Conservation (phyloP, 78 protist species). For the Dictyostelium brefeldianum region DNA sequence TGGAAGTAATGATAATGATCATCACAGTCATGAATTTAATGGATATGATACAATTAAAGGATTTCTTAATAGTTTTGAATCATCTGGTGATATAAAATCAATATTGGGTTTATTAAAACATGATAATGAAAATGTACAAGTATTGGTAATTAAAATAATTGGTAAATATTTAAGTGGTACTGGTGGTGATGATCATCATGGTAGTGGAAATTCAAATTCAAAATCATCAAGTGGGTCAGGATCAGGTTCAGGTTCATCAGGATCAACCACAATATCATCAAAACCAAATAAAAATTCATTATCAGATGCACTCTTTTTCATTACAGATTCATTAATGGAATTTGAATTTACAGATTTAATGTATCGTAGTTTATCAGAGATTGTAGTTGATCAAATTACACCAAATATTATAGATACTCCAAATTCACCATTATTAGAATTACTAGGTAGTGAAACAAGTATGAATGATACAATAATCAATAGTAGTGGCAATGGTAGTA, state of each 20-base stretch:
- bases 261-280: not conserved
- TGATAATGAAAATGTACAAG: conserved; percentile 62
- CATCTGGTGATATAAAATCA: conserved; percentile 50
- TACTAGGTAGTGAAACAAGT: conserved; percentile 27
- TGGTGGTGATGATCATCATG: not conserved
- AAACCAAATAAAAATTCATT: not conserved
- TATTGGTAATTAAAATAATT: conserved; percentile 61
- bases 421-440: conserved; percentile 44
- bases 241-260: not conserved
- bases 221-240: not conserved
- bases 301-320: not conserved
- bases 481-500: not conserved
- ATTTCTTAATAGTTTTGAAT: conserved; percentile 50
- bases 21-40: not conserved
- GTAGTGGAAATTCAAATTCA: not conserved
- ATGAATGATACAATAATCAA: not conserved
- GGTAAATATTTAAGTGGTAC: conserved; percentile 46
- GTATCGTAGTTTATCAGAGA: conserved; percentile 56
- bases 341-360: conserved; percentile 54
- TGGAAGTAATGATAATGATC: not conserved
- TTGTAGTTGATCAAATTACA: conserved; percentile 22
- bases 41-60: conserved; percentile 23
- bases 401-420: conserved; percentile 34
- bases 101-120: conserved; percentile 48
- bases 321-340: conserved; percentile 39